These are phyloP conservation scores for Papiliotrema nemorosa DNA, from an alignment of 1,284 basidiomycete species.

Conservation along the genomic window DNA sequence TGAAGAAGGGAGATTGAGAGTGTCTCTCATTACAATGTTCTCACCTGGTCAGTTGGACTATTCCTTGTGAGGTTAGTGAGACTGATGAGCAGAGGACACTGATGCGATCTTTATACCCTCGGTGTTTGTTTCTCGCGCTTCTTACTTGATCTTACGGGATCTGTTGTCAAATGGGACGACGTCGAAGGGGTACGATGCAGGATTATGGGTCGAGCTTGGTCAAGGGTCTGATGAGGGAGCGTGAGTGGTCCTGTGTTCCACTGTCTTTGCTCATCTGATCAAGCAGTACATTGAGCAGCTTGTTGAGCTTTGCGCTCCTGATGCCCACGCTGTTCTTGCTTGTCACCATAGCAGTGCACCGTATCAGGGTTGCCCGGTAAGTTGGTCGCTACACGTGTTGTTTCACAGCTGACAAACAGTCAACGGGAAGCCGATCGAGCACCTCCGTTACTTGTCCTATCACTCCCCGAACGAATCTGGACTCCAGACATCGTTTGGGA, in stretches of 20 bases:
- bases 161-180: slow-evolving; percentile 29
- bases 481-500: slow-evolving; percentile 50
- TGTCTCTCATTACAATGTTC: slow-evolving; percentile 84
- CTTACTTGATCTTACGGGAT: slow-evolving; percentile 49
- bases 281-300: slow-evolving; percentile 41
- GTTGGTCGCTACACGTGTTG: slow-evolving; percentile 5
- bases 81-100: slow-evolving; percentile 45
- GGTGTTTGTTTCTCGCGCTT: slow-evolving; percentile 50
- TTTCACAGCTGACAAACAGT: slow-evolving; percentile 15
- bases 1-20: slow-evolving; percentile 65
- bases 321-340: slow-evolving; percentile 45
- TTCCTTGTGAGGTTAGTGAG: not conserved
- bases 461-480: slow-evolving; percentile 48
- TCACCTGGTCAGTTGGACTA: slow-evolving; percentile 57
- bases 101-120: slow-evolving; percentile 50
- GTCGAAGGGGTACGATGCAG: slow-evolving; percentile 10
- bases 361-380: slow-evolving; percentile 42
- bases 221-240: slow-evolving; percentile 42
- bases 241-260: slow-evolving; percentile 21
- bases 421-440: slow-evolving; percentile 48
- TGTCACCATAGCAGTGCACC: slow-evolving; percentile 41
- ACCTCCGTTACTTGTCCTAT: slow-evolving; percentile 44
- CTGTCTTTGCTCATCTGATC: not conserved
- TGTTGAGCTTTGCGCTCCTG: slow-evolving; percentile 45
- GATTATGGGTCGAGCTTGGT: slow-evolving; percentile 37